phyloP scores from a whole-genome alignment of 1,284 basidiomycete genomes.

The Laetiporus sulphureus region DNA sequence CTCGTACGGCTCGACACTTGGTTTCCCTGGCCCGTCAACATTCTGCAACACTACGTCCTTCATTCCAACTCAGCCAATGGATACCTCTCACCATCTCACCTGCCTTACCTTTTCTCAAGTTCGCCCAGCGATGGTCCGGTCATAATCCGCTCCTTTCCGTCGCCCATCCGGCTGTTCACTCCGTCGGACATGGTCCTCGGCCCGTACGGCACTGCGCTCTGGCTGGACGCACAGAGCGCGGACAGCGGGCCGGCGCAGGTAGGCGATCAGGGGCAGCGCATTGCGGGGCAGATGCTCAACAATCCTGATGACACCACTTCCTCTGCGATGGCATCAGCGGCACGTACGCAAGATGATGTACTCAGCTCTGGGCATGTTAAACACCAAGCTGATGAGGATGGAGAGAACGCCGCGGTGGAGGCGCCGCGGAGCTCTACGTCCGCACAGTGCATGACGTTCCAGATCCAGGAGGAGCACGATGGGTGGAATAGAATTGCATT shows the following conservation, averaged over 20 bases:
- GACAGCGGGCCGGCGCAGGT: constrained; percentile 28
- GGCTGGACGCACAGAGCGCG: constrained; percentile 55
- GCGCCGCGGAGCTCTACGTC: constrained; percentile 18
- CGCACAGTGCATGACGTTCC: constrained; percentile 34
- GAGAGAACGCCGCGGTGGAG: constrained; percentile 16
- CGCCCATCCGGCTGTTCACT: constrained; percentile 53
- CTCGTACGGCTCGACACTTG: constrained; percentile 52
- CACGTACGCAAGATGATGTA: constrained; percentile 7
- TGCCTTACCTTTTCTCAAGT: constrained; percentile 33
- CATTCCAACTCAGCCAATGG: constrained; percentile 28
- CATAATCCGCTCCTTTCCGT: constrained; percentile 38
- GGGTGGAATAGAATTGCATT: constrained; percentile 48
- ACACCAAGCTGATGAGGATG: constrained; percentile 12
- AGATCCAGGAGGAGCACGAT: constrained; percentile 34
- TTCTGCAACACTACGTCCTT: constrained; percentile 55
- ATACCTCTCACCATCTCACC: constrained; percentile 9
- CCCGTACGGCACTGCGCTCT: constrained; percentile 53
- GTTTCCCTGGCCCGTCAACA: constrained; percentile 63
- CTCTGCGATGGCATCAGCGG: not conserved
- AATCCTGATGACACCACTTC: not conserved
- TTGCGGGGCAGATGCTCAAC: constrained; percentile 38
- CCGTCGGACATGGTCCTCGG: constrained; percentile 49
- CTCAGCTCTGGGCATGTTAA: constrained; percentile 10
- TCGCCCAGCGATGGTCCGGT: constrained; percentile 7
- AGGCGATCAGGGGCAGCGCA: constrained; percentile 47